Percentiles rank a stretch among this genome's conserved stretches.
phyloP scores from a whole-genome alignment of 1,139 yeast genomes.

The Candida smagusa region DNA sequence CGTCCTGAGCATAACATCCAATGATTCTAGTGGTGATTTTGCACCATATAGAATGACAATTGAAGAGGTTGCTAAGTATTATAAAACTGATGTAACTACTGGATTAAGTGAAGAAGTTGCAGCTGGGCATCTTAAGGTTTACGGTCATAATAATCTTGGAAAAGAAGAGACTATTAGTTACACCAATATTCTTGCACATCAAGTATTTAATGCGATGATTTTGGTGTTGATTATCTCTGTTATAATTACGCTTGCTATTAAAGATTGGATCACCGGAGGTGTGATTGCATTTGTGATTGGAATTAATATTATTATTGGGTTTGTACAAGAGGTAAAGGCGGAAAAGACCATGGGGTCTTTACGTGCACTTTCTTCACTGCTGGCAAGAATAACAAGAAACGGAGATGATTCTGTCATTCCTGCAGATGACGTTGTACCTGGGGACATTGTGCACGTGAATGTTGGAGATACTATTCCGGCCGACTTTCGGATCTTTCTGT shows the following conservation, averaged over 20 bases:
- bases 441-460: constrained; percentile 42
- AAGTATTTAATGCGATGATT: constrained; percentile 38
- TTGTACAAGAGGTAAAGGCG: constrained; percentile 34
- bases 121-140: constrained; percentile 8
- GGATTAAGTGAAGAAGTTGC: constrained; percentile 16
- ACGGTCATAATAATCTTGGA: constrained; percentile 29
- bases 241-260: constrained; percentile 33
- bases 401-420: constrained; percentile 28
- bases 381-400: constrained; percentile 42
- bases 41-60: constrained; percentile 15
- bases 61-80: constrained; percentile 11
- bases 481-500: constrained; percentile 39
- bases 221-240: constrained; percentile 34
- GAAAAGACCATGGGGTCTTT: constrained; percentile 40
- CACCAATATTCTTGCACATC: constrained; percentile 29
- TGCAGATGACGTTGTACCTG: constrained; percentile 47
- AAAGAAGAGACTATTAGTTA: constrained; percentile 25
- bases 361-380: constrained; percentile 28
- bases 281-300: constrained; percentile 53
- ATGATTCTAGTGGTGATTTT: constrained; percentile 2
- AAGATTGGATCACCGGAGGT: constrained; percentile 87
- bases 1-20: not conserved
- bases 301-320: constrained; percentile 30
- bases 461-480: constrained; percentile 53
- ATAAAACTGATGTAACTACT: constrained; percentile 10